Evolutionary conservation across 1,284 basidiomycete genomes (phyloP), one percentile per base, ranked within the genome.

Genomic region (Entoloma clypeatum): DNA sequence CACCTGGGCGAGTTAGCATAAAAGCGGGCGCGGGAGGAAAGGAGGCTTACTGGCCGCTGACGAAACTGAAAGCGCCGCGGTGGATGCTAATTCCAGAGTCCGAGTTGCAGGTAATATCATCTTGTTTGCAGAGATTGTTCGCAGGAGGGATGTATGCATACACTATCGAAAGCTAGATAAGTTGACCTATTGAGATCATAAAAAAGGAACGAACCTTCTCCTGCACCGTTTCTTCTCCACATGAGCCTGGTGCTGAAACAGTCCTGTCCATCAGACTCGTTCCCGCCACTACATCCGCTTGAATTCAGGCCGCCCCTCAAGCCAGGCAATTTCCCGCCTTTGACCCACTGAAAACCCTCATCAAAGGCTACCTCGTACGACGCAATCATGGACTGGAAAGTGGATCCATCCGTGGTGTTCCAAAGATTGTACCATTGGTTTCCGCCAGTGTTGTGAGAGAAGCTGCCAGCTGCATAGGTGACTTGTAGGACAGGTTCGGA

Each of bases 311-410:
- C 84, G 8, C 84, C 82, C 54, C 82, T 73, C 29, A 50, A 56
- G 2, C 83, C 85, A 1, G 84, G 84, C 7, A 86, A 65, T 60
- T 86, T 86, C 16, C 83, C 84, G 17, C 78, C 83, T 51, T 75
- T 72, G n/a, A 81, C 81, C 74, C 78, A 87, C 49, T 85, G 70
- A 53, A 85, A 86, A 47, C 61, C 62, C 0, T 62, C 44, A 48
- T 80, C 79, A 55, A 88, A 86, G 1, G 81, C 80, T 26, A 87
- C 64, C 54, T 87, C 83, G 58, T 87, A 88, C 7, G 77, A 72
- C 11, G 86, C 57, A 40, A 82, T 59, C 79, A 84, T 79, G 14
- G 77, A 74, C 46, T 75, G 64, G 52, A 83, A 83, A 14, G 63
- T 58, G 7, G 69, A 68, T 2, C 71, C 70, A 48, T 74, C 67